A percentile compares a stretch with the other conserved stretches of the same genome.
These are phyloP conservation scores for Atkinsonella hypoxylon DNA, from an alignment of 2,329 filamentous ascomycete species.

Conservation along the genomic window DNA sequence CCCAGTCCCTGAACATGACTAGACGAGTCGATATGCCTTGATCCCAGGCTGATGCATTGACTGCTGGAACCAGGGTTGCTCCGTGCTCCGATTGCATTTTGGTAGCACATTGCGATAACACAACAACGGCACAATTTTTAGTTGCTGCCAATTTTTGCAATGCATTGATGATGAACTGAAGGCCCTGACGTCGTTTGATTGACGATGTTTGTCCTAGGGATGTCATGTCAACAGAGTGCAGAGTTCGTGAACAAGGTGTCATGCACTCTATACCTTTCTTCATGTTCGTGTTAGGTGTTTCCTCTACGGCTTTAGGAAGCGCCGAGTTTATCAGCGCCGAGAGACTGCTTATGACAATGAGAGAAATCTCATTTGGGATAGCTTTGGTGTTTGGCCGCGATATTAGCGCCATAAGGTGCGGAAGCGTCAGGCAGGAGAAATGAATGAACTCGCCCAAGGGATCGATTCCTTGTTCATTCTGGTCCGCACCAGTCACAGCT, in stretches of 20 bases:
- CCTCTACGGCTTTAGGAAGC: constrained; percentile 50
- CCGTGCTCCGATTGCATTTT: constrained; percentile 55
- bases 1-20: constrained; percentile 70
- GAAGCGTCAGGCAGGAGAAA: constrained; percentile 46
- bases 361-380: constrained; percentile 47
- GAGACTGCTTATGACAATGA: constrained; percentile 69
- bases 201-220: constrained; percentile 24
- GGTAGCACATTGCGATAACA: constrained; percentile 74
- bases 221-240: constrained; percentile 3
- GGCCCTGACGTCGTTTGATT: constrained; percentile 35
- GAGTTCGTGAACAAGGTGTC: neutral
- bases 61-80: constrained; percentile 61
- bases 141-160: constrained; percentile 66
- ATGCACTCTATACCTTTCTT: constrained; percentile 23
- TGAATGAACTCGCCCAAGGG: constrained; percentile 27
- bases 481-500: constrained; percentile 4
- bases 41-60: constrained; percentile 72
- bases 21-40: constrained; percentile 61
- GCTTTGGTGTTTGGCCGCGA: constrained; percentile 52
- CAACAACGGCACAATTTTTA: constrained; percentile 58
- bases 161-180: constrained; percentile 54
- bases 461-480: constrained; percentile 12
- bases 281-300: constrained; percentile 24
- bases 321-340: constrained; percentile 66
- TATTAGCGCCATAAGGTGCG: constrained; percentile 64